Conservation (phyloP, 1,284 basidiomycete species). For the Boletus sp. region DNA sequence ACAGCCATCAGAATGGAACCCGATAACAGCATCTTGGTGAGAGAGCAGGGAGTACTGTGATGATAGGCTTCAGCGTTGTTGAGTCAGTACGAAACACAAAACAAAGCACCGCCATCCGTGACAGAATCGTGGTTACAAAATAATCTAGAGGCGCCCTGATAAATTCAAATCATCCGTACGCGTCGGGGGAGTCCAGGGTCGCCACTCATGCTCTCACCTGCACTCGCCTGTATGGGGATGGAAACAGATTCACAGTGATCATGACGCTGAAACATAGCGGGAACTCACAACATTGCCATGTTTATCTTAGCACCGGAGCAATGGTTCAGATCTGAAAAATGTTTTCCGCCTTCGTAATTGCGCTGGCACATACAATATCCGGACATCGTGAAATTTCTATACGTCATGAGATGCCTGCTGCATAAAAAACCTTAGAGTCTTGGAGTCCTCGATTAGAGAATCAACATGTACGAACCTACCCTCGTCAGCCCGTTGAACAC, state of each 20-base stretch:
- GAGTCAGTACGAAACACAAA: not conserved
- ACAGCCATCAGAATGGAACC: not conserved
- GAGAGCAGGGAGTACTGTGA: not conserved
- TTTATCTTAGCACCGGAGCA: not conserved
- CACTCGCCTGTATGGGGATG: not conserved
- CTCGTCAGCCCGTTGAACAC: not conserved
- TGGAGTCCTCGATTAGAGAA: not conserved
- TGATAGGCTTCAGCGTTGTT: not conserved
- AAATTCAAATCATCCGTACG: not conserved
- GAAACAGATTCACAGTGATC: not conserved
- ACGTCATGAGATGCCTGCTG: not conserved
- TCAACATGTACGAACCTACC: slow-evolving; percentile 3
- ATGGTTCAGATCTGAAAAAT: not conserved
- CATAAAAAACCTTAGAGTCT: not conserved
- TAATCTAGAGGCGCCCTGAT: not conserved
- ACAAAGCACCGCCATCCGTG: not conserved
- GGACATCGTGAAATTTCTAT: not conserved
- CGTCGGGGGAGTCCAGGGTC: not conserved
- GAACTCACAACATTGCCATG: not conserved
- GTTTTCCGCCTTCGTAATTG: not conserved
- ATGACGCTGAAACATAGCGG: not conserved
- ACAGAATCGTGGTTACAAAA: not conserved
- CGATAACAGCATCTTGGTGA: not conserved
- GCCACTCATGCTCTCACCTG: not conserved
- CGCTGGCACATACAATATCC: not conserved